These are phyloP conservation scores for Oryza coarctata DNA, from an alignment of 176 grass and related monocot species.

Conservation along the genomic window DNA sequence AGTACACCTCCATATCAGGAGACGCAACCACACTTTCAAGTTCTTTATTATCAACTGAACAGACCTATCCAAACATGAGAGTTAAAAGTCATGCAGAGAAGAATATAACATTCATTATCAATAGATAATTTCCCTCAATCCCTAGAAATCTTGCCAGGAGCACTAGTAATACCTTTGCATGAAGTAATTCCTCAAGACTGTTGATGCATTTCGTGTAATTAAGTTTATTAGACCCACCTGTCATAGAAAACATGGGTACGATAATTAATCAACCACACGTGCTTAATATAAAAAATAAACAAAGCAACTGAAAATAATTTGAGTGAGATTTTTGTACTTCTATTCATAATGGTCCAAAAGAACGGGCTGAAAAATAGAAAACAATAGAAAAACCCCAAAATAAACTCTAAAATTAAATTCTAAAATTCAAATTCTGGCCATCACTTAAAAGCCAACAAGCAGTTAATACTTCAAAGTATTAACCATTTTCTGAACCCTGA, in stretches of 20 bases:
- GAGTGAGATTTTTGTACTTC: no score
- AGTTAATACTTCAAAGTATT: not conserved
- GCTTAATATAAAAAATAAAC: not conserved
- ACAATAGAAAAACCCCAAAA: no score
- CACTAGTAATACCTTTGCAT: slow-evolving; percentile 69
- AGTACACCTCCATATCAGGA: slow-evolving; percentile 70
- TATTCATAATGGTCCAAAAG: no score
- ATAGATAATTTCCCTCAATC: slow-evolving; percentile 13
- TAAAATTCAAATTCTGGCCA: no score
- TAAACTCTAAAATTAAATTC: no score
- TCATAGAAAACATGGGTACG: slow-evolving; percentile 22
- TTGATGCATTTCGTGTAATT: slow-evolving; percentile 95
- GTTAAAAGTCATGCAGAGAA: slow-evolving; percentile 12
- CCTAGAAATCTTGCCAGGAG: slow-evolving; percentile 10
- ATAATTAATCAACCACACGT: not conserved
- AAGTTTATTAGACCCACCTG: slow-evolving; percentile 71
- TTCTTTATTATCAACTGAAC: slow-evolving; percentile 70
- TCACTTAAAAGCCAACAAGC: no score
- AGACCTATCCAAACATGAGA: slow-evolving; percentile 66
- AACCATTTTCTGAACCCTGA: no score
- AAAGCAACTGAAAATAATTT: no score
- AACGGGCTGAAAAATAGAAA: no score
- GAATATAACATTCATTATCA: no score
- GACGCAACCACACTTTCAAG: slow-evolving; percentile 78
- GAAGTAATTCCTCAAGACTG: slow-evolving; percentile 84